Evolutionary conservation across 2,329 filamentous ascomycete species (phyloP).

Genomic region (Emydomyces testavorans): DNA sequence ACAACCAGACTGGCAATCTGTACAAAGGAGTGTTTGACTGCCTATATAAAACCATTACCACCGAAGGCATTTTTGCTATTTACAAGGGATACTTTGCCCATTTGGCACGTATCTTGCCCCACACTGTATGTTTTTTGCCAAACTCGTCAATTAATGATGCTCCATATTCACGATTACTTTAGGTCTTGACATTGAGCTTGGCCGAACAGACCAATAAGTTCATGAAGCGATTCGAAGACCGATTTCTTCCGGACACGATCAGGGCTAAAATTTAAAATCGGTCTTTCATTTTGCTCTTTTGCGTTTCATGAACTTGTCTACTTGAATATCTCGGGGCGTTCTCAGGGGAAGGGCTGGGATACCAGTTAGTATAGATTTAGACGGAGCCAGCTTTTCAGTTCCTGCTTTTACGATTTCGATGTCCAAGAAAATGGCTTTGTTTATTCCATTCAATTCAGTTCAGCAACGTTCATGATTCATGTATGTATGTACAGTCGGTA

Average conservation of each 20-base stretch:
- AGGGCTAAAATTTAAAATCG: conserved; percentile 37
- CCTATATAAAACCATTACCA: conserved; percentile 76
- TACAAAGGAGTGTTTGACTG: conserved; percentile 91
- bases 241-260: conserved; percentile 39
- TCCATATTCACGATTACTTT: conserved; percentile 18
- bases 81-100: conserved; percentile 98
- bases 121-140: conserved; percentile 49
- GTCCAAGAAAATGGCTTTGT: too few species aligned
- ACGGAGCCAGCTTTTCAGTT: neutral
- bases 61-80: conserved; percentile 80
- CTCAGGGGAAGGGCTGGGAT: conserved; percentile 1
- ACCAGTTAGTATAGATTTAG: conserved; percentile 8
- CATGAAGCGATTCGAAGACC: conserved; percentile 64
- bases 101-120: conserved; percentile 82
- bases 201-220: conserved; percentile 96
- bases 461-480: too few species aligned
- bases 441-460: too few species aligned
- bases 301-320: neutral
- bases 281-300: neutral
- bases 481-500: too few species aligned
- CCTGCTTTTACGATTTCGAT: too few species aligned
- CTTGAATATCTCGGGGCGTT: conserved; percentile 7
- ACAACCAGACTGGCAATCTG: conserved; percentile 97
- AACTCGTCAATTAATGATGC: neutral
- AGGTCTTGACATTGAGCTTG: conserved; percentile 79